Evolutionary conservation across 805 yeast genomes (phyloP).

Genomic region (Wickerhamomyces kurtzmanii): DNA sequence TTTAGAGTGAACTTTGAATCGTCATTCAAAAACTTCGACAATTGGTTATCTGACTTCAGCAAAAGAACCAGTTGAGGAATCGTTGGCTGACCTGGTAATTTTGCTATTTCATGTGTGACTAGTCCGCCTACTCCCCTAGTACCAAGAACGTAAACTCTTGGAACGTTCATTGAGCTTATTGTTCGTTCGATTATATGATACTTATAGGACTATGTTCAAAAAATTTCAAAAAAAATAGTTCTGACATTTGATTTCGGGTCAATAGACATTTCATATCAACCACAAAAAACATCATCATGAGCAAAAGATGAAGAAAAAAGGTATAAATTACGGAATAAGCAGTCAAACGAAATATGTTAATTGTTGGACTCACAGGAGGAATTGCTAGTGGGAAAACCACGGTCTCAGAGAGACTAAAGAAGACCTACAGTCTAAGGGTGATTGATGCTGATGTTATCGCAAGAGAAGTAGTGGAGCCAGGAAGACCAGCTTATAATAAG

Average conservation of each 20-base stretch:
- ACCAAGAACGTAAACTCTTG: conserved; percentile 32
- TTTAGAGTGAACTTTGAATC: conserved; percentile 25
- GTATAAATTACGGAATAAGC: too few relatives aligned
- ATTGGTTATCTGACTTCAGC: conserved; percentile 29
- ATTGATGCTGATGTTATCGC: conserved; percentile 93
- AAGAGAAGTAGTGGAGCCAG: conserved; percentile 76
- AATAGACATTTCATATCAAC: too few relatives aligned
- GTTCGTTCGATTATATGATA: too few relatives aligned
- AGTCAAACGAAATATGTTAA: too few relatives aligned
- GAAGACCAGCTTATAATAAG: conserved; percentile 54
- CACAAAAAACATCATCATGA: not conserved
- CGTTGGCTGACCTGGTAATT: conserved; percentile 24
- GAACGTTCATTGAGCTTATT: conserved; percentile 15
- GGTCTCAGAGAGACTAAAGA: conserved; percentile 51
- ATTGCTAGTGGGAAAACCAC: conserved; percentile 97
- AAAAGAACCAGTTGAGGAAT: conserved; percentile 31
- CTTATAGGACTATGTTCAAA: too few relatives aligned
- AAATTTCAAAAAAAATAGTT: too few relatives aligned
- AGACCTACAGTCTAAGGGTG: conserved; percentile 43
- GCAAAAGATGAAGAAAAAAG: not conserved
- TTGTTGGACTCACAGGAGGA: conserved; percentile 95
- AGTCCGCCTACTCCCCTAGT: conserved; percentile 32
- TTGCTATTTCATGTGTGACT: conserved; percentile 31
- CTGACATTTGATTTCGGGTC: too few relatives aligned
- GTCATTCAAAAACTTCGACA: conserved; percentile 27